These are phyloP conservation scores for Hibiscus syriacus DNA, from an alignment of 345 rosid genomes.

Conservation along the genomic window DNA sequence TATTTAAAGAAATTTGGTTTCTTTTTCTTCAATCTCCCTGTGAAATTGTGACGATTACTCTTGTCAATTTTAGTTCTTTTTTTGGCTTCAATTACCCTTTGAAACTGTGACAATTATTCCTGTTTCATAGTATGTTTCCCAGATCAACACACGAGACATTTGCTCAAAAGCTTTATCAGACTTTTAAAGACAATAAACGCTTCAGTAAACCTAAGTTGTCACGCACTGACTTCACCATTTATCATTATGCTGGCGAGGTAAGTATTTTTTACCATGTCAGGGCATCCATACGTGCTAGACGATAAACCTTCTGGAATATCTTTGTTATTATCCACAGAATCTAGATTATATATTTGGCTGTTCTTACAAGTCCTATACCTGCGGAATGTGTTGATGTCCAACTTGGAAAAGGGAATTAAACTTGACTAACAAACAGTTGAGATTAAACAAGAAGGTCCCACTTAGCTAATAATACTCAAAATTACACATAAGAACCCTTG, in stretches of 20 bases:
- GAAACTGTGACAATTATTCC: conserved; percentile 13
- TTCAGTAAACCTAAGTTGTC: conserved; percentile 91
- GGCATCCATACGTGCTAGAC: not conserved
- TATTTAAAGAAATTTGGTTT: not conserved
- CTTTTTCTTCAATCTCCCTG: not conserved
- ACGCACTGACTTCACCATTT: conserved; percentile 84
- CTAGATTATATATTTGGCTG: not conserved
- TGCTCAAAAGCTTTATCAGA: conserved; percentile 92
- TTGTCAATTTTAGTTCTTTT: not conserved
- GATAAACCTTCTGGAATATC: not conserved
- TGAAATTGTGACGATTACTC: conserved; percentile 14
- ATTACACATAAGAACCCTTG: not conserved
- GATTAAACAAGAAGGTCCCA: not conserved
- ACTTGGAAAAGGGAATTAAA: not conserved
- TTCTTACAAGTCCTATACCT: not conserved
- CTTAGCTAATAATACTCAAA: not conserved
- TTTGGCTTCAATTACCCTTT: conserved; percentile 6
- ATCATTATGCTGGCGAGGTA: conserved; percentile 98
- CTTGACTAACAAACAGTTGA: conserved; percentile 1
- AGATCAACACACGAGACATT: conserved; percentile 96
- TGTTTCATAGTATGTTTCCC: conserved; percentile 81
- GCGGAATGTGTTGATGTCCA: not conserved
- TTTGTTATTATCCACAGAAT: not conserved
- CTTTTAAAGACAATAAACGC: conserved; percentile 74
- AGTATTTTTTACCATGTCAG: conserved; percentile 24